These are phyloP conservation scores for Camellia oleifera DNA, from an alignment of 179 eudicot genomes.

Conservation along the genomic window DNA sequence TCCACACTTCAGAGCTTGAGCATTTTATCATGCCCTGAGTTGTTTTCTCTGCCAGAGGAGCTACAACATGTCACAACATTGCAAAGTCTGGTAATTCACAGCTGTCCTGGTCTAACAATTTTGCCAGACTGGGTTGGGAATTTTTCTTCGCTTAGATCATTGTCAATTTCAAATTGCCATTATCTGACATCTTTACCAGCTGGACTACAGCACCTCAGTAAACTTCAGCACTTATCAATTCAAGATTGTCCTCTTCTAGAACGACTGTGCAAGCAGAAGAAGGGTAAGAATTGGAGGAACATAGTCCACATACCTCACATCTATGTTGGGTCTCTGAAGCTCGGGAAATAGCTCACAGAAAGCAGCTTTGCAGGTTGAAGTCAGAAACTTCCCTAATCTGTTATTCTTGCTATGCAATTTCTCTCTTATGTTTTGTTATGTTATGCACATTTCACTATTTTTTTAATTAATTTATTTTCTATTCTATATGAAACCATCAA, in stretches of 20 bases:
- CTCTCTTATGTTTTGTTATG: no score
- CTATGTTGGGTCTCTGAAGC: neutral
- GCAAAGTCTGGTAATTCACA: conserved; percentile 12
- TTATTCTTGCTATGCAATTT: no score
- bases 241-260: neutral
- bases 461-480: no score
- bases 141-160: conserved; percentile 15
- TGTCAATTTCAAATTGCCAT: conserved; percentile 16
- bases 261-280: neutral
- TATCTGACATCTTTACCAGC: conserved; percentile 18
- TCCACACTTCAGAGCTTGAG: conserved; percentile 12
- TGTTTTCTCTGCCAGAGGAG: conserved; percentile 16
- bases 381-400: no score
- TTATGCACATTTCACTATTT: no score
- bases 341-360: neutral
- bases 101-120: conserved; percentile 14
- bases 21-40: conserved; percentile 15
- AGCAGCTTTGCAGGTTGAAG: neutral
- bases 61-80: conserved; percentile 12
- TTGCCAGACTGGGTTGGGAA: conserved; percentile 22
- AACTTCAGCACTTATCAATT: conserved; percentile 18
- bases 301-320: conserved; percentile 9
- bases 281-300: neutral
- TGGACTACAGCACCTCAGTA: conserved; percentile 6
- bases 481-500: no score